These are phyloP conservation scores for Gnomoniopsis smithogilvyi DNA, from an alignment of 2,329 filamentous ascomycete species.

Conservation along the genomic window DNA sequence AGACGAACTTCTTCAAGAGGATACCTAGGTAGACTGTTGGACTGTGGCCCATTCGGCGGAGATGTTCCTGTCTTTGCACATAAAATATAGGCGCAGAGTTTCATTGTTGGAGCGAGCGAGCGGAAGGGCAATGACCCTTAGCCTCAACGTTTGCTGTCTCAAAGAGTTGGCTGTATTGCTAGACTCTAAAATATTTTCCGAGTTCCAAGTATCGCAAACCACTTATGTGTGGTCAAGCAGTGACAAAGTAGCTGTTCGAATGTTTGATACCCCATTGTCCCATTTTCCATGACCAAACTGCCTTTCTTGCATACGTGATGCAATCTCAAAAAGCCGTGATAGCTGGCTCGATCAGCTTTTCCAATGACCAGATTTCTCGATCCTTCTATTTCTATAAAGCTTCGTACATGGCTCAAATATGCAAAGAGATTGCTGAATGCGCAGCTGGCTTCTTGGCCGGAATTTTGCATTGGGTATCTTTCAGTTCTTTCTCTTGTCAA, in stretches of 20 bases:
- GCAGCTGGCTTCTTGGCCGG: neutral
- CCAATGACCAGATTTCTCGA: neutral
- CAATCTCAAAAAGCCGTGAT: neutral
- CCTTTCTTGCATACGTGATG: neutral
- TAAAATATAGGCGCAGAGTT: too few species aligned
- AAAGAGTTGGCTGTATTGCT: too few species aligned
- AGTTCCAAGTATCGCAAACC: too few species aligned
- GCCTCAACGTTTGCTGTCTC: too few species aligned
- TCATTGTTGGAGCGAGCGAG: too few species aligned
- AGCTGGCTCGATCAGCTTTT: neutral
- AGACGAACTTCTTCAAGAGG: neutral
- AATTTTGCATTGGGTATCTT: slow-evolving; percentile 7
- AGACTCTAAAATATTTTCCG: too few species aligned
- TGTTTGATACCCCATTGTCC: neutral
- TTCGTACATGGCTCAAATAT: neutral
- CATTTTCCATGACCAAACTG: neutral
- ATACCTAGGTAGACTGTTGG: neutral
- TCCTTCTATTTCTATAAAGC: neutral
- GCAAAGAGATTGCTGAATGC: slow-evolving; percentile 3
- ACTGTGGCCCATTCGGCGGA: neutral
- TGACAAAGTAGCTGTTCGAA: neutral
- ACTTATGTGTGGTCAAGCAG: neutral
- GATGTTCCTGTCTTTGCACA: neutral
- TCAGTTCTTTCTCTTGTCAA: neutral
- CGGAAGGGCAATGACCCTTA: too few species aligned